Evolutionary conservation across 768 basidiomycete genomes (phyloP), one percentile per base, ranked within the genome.

Genomic region (Gymnopilus dilepis): DNA sequence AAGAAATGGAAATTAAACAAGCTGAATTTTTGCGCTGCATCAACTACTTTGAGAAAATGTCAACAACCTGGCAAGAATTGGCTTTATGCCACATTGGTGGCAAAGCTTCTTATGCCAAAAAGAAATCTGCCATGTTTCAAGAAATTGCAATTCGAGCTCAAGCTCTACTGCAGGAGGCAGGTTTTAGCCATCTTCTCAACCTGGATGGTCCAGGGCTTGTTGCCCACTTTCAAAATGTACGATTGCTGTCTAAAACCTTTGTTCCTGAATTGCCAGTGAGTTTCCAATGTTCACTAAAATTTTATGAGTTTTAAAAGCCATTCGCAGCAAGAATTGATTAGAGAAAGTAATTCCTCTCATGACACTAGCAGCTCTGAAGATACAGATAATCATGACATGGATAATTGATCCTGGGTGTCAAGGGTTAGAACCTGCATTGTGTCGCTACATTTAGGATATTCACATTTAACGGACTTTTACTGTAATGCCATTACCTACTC

Each of bases 1-100:
- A 74, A 30, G 66, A 74, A 38, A 63, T 63, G 58, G 69, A 71
- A 41, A 50, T 59, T 5, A 66, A 67, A 33, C 66, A 69, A 7
- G 65, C 64, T 6, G 70, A 73, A 0, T 69, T 68, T 41, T 48
- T 68, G 21, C 66, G 65, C 12, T 68, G 62, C 31, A 65, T 65
- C 26, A 58, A 57, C 8, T 38, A 40, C 37, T 71, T 68, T 21
- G 30, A 38, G 7, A 64, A 31, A 11, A 62, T 66, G 57, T 45
- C 63, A 0, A 0, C 47, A 0, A 60, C 62, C 4, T 71, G 70
- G 70, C 22, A 19, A 6, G n/a, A 37, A 21, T 12, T 62, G n/a
- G 55, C 45, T 1, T n/a, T 4, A 11, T 2, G 21, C 33, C 15
- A 6, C 6, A 38, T 2, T 6, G 50, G 26, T 6, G 51, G 56